phyloP scores from a whole-genome alignment of 78 protist species.

The Guillardia theta region DNA sequence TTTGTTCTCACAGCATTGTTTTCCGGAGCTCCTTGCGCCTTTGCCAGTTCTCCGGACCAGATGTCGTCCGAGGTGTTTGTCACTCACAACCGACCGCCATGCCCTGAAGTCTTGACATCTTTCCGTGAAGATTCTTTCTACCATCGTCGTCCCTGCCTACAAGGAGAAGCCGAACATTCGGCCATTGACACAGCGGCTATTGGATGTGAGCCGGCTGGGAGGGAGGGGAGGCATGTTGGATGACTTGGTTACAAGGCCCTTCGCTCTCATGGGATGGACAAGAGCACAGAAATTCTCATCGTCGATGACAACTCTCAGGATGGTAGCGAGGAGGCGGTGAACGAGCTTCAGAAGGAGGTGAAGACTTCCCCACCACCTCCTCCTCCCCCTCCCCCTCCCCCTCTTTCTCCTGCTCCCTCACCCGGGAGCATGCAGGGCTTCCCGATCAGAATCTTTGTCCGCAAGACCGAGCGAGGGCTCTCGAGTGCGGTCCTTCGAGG shows the following conservation, averaged over 20 bases:
- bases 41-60: no score
- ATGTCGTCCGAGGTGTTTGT: no score
- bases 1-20: no score
- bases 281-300: background rate
- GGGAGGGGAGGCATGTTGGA: background rate
- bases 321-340: background rate
- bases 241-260: background rate
- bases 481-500: conserved; percentile 49
- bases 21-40: no score
- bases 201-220: background rate
- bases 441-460: background rate
- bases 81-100: no score
- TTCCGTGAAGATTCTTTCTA: background rate
- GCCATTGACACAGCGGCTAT: background rate
- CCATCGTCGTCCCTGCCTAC: conserved; percentile 4
- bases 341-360: background rate
- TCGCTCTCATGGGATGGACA: background rate
- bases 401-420: background rate
- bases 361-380: background rate
- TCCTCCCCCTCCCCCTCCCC: background rate
- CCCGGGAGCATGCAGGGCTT: background rate
- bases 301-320: conserved; percentile 48
- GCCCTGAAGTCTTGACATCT: no score
- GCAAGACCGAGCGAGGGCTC: conserved; percentile 57
- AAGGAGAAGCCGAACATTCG: background rate